phyloP scores from a whole-genome alignment of 805 yeast species.

The Sugiyamaella marilandica region DNA sequence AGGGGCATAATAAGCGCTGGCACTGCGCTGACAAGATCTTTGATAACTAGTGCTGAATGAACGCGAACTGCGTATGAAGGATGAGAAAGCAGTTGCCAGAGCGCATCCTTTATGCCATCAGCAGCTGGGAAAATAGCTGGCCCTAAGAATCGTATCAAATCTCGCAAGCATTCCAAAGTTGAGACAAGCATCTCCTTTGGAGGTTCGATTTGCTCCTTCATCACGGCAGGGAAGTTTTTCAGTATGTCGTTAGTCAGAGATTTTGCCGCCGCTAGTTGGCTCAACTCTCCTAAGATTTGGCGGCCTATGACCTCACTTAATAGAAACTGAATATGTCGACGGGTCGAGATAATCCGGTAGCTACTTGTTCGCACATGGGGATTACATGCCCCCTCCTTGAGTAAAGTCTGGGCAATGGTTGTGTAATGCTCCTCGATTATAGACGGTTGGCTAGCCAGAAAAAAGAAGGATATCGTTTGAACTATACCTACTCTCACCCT shows the following conservation, averaged over 20 bases:
- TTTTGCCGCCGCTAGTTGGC: conserved; percentile 25
- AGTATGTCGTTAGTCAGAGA: conserved; percentile 22
- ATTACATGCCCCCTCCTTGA: conserved; percentile 19
- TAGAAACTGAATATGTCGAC: conserved; percentile 24
- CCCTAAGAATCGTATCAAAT: conserved; percentile 26
- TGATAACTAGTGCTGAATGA: conserved; percentile 14
- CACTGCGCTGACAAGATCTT: conserved; percentile 13
- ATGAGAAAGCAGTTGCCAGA: conserved; percentile 16
- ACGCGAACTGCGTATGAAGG: conserved; percentile 18
- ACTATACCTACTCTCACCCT: conserved; percentile 25
- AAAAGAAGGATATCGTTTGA: conserved; percentile 23
- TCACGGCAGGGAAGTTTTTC: conserved; percentile 22
- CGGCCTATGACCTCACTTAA: conserved; percentile 26
- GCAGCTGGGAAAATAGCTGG: conserved; percentile 26
- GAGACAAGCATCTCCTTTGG: conserved; percentile 22
- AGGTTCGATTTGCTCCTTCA: conserved; percentile 22
- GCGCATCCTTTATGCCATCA: conserved; percentile 12
- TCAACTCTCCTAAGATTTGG: conserved; percentile 30
- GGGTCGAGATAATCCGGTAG: conserved; percentile 20
- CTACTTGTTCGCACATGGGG: conserved; percentile 14
- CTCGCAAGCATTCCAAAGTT: conserved; percentile 21
- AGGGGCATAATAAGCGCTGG: conserved; percentile 26
- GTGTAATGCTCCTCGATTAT: conserved; percentile 23
- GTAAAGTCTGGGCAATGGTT: conserved; percentile 20
- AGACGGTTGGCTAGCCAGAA: conserved; percentile 17